These are phyloP conservation scores for Aspergillus sclerotioniger DNA, from an alignment of 495 filamentous ascomycete species.

Conservation along the genomic window DNA sequence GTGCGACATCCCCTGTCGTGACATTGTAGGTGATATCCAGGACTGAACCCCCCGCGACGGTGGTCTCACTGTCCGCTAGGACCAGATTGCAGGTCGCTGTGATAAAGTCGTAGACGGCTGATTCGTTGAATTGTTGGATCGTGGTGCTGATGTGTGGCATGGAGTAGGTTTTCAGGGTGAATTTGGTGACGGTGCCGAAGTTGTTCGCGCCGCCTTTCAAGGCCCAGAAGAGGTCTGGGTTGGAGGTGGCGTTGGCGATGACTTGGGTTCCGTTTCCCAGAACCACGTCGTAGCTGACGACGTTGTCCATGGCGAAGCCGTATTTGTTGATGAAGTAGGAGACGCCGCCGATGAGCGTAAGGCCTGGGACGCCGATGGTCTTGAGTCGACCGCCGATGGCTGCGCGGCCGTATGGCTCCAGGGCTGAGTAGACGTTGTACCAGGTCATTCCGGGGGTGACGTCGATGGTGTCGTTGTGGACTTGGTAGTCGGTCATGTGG, in stretches of 20 bases:
- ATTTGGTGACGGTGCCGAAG: constrained; percentile 45
- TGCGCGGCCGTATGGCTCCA: constrained; percentile 38
- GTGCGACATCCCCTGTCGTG: constrained; percentile 16
- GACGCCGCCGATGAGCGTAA: constrained; percentile 27
- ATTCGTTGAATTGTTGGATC: constrained; percentile 36
- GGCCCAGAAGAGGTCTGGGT: constrained; percentile 39
- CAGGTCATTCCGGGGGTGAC: constrained; percentile 42
- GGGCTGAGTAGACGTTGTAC: constrained; percentile 37
- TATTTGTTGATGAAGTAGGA: constrained; percentile 32
- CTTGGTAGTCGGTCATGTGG: constrained; percentile 17
- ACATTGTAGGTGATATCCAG: constrained; percentile 24
- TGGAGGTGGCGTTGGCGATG: constrained; percentile 17
- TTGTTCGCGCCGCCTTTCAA: constrained; percentile 43
- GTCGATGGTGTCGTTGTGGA: constrained; percentile 18
- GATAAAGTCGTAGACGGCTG: constrained; percentile 17
- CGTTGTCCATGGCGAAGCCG: constrained; percentile 34
- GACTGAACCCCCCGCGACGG: constrained; percentile 26
- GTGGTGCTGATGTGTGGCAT: constrained; percentile 37
- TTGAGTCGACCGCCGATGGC: constrained; percentile 49
- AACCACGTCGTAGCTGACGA: constrained; percentile 30
- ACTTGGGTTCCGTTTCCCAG: constrained; percentile 30
- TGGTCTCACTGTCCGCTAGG: constrained; percentile 16
- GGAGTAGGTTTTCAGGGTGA: constrained; percentile 42
- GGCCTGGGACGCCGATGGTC: constrained; percentile 34
- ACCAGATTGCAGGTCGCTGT: constrained; percentile 20